Conservation (phyloP, 179 eudicot species). For the Heliamphora pulchella region DNA sequence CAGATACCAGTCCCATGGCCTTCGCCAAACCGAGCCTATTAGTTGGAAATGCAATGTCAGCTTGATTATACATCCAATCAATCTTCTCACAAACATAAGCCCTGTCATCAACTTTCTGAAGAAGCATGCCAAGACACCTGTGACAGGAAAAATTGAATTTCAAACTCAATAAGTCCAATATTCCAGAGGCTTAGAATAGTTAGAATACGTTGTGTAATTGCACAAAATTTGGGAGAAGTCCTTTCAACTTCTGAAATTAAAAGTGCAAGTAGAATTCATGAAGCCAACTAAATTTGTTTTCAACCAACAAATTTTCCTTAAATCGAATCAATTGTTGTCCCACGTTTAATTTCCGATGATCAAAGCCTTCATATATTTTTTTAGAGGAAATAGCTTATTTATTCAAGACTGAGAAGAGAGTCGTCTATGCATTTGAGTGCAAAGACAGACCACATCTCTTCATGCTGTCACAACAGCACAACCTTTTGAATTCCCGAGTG, state of each 20-base stretch:
- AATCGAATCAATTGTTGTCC: neutral
- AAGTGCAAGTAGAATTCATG: neutral
- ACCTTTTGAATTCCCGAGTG: too few relatives aligned
- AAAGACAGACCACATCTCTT: too few relatives aligned
- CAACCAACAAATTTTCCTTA: neutral
- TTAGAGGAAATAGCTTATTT: neutral
- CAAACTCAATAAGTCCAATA: neutral
- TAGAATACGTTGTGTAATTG: neutral
- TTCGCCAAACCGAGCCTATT: slow-evolving; percentile 96
- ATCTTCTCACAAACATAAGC: slow-evolving; percentile 76
- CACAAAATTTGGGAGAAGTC: neutral
- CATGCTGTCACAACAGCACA: too few relatives aligned
- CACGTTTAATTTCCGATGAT: neutral
- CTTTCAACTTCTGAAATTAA: neutral
- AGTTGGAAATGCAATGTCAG: slow-evolving; percentile 70
- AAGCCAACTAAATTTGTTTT: neutral
- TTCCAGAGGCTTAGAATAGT: neutral
- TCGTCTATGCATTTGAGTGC: neutral
- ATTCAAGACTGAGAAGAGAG: neutral
- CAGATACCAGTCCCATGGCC: slow-evolving; percentile 88
- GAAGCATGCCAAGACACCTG: slow-evolving; percentile 92
- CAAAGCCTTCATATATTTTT: too few relatives aligned
- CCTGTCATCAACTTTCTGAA: slow-evolving; percentile 87
- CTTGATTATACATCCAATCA: slow-evolving; percentile 77
- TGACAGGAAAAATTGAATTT: slow-evolving; percentile 11